These are phyloP conservation scores for Przewalskia tangutica DNA, from an alignment of 257 asterid genomes.

Conservation along the genomic window DNA sequence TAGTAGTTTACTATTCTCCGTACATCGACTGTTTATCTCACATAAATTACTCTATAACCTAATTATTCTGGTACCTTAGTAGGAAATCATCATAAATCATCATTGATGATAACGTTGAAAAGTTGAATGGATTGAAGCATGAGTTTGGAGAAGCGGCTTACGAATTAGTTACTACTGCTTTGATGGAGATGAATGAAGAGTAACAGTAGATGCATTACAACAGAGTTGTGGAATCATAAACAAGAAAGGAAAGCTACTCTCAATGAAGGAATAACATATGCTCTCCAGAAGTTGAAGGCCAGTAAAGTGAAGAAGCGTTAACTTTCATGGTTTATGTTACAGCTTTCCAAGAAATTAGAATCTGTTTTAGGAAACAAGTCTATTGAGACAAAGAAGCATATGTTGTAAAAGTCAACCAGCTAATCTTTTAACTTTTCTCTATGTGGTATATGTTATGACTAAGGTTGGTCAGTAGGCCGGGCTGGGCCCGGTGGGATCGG, in stretches of 20 bases:
- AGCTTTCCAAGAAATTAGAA: neutral
- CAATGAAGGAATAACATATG: conserved; percentile 12
- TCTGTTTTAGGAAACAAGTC: neutral
- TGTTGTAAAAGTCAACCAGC: neutral
- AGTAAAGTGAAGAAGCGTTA: conserved; percentile 1
- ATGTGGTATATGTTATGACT: neutral
- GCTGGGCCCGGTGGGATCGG: too few relatives aligned
- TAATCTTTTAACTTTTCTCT: neutral
- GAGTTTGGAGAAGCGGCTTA: conserved; percentile 7
- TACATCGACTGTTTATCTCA: too few relatives aligned
- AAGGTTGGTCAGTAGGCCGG: too few relatives aligned
- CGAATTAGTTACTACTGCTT: conserved; percentile 7
- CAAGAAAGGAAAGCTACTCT: conserved; percentile 11
- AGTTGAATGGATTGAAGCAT: conserved; percentile 3
- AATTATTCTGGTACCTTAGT: neutral
- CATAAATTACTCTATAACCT: neutral
- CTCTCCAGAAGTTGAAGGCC: neutral
- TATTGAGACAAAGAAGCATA: neutral
- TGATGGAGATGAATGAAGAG: conserved; percentile 16
- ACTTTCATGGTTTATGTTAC: neutral
- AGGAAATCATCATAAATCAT: conserved; percentile 9
- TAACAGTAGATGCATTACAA: neutral
- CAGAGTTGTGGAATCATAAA: conserved; percentile 17
- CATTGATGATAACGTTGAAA: conserved; percentile 12
- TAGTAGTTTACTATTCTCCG: too few relatives aligned